Conservation (phyloP, 164 flowering plant genomes). For the Nymphaea thermarum region DNA sequence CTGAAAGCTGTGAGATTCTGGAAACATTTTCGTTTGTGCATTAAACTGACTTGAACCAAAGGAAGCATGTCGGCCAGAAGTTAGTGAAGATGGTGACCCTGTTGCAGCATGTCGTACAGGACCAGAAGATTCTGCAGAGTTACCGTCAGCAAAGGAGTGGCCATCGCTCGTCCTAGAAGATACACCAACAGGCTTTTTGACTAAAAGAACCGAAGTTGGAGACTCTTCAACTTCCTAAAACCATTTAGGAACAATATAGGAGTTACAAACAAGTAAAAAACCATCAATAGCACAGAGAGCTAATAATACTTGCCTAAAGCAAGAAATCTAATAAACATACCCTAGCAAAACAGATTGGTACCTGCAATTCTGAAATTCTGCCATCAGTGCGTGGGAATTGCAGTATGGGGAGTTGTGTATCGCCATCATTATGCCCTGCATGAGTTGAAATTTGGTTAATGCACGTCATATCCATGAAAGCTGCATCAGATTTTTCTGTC, state of each 20-base stretch:
- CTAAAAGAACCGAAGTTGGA: constrained; percentile 14
- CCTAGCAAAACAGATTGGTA: background rate
- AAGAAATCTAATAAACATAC: background rate
- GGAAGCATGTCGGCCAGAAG: background rate
- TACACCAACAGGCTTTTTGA: constrained; percentile 11
- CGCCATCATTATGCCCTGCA: constrained; percentile 50
- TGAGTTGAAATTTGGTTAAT: constrained; percentile 1
- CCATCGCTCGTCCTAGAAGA: constrained; percentile 23
- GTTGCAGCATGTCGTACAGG: constrained; percentile 13
- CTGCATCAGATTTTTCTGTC: no score
- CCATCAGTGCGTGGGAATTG: constrained; percentile 57
- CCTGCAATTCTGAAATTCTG: constrained; percentile 9
- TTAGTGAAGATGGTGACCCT: background rate
- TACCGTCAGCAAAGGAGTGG: constrained; percentile 9
- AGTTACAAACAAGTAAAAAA: background rate
- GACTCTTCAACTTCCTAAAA: constrained; percentile 26
- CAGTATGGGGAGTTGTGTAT: constrained; percentile 53
- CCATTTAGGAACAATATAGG: background rate
- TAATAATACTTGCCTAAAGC: no score
- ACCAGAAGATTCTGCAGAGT: constrained; percentile 13
- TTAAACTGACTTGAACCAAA: background rate
- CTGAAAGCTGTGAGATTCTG: constrained; percentile 79
- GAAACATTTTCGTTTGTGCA: constrained; percentile 60
- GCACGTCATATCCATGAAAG: no score
- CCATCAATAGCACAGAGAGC: background rate